Conservation (phyloP, 805 yeast genomes). For the Zygotorulaspora chibaensis region DNA sequence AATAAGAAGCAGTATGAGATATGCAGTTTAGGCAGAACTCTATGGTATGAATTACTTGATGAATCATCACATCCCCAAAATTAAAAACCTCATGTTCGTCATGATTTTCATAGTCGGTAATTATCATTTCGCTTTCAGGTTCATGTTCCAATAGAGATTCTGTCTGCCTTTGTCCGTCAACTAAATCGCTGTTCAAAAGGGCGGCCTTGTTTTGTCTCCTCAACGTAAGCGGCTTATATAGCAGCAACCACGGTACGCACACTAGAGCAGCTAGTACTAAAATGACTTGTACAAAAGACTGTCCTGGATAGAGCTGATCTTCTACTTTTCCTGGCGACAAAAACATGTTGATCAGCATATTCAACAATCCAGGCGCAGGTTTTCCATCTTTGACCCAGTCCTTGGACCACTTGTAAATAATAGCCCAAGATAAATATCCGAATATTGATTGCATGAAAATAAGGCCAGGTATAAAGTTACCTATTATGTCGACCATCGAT, state of each 20-base stretch:
- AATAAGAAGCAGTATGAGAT: constrained; percentile 96
- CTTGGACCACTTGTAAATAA: constrained; percentile 89
- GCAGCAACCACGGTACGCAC: constrained; percentile 89
- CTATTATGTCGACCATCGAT: constrained; percentile 74
- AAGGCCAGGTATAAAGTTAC: constrained; percentile 91
- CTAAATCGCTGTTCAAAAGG: constrained; percentile 40
- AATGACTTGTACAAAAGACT: constrained; percentile 66
- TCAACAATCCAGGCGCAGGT: constrained; percentile 89
- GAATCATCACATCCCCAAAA: constrained; percentile 93
- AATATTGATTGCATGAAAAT: constrained; percentile 95
- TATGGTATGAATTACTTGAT: constrained; percentile 95
- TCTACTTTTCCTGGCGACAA: constrained; percentile 85
- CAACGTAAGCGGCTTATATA: constrained; percentile 76
- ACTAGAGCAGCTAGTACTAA: constrained; percentile 71
- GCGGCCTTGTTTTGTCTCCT: constrained; percentile 49
- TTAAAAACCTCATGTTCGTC: constrained; percentile 49
- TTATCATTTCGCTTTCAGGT: constrained; percentile 45
- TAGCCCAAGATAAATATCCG: constrained; percentile 82
- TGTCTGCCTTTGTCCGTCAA: constrained; percentile 35
- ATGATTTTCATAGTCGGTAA: constrained; percentile 44
- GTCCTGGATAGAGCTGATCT: constrained; percentile 77
- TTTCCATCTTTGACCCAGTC: constrained; percentile 78
- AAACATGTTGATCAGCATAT: constrained; percentile 95
- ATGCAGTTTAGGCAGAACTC: constrained; percentile 97
- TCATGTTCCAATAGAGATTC: constrained; percentile 34